Base-by-base conservation (phyloP, 192 early-diverging fungal genomes). In the Coemansia sp. region DNA sequence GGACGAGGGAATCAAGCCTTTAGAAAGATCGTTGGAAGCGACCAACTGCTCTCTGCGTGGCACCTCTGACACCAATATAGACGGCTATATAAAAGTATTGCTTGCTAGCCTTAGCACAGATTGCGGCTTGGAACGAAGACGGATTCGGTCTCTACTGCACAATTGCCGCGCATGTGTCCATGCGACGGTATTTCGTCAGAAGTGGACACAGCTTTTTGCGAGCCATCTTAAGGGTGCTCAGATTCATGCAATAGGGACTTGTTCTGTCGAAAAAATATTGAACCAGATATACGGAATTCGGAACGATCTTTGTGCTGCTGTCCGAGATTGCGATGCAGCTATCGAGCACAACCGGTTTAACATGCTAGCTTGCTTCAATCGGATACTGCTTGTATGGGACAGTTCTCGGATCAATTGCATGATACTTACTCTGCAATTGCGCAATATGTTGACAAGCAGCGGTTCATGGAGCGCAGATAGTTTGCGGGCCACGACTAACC, bases 321-420 rank as follows among this genome's bases (percentile, higher is more conserved):
- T 48, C 16, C 62, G 77, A 38, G 69, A 75, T 54, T 33, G 55
- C 32, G 12, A 49, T 17, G n/a, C 59, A 0, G 72, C 77, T n/a
- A 61, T 71, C 12, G 54, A 49, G 40, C 49, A 69, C 20, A 80
- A 74, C 32, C 69, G 56, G 33, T 49, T 64, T 32, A 80, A 68
- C 56, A 60, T 72, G 20, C 40, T 60, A 7, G 77, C 77, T 0
- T 73, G 68, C 38, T 80, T 71, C 63, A 75, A 80, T 49, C 67
- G 59, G 17, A 22, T 80, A 17, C 68, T 75, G 7, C 16, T 64
- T 4, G 50, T 62, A 0, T 68, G 73, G 73, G 77, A 80, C 42
- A 56, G 36, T 20, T 55, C 66, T 25, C 77, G 77, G 2, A 52
- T 75, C n/a, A 66, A 72, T 22, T 32, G 58, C 7, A 62, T 75